Evolutionary conservation across 352 stramenopile species (phyloP).

Genomic region (Phytopythium montanum): DNA sequence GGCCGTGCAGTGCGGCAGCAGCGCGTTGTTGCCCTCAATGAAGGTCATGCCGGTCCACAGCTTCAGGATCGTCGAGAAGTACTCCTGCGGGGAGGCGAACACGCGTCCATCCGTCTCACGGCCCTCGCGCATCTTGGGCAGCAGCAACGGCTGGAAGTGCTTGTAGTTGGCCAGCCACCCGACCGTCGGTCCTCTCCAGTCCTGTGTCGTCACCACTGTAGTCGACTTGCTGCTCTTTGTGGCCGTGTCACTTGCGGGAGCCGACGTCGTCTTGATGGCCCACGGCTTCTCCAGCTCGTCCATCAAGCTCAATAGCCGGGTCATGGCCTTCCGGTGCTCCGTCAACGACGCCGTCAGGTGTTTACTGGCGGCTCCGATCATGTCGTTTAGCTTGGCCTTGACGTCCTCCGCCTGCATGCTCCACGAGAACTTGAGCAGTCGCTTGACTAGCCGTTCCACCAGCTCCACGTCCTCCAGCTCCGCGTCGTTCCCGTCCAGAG

Average conservation of each 20-base stretch:
- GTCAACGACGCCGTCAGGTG: conserved; percentile 36
- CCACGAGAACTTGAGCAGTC: conserved; percentile 78
- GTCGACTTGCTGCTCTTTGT: background rate
- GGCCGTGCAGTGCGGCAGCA: conserved; percentile 70
- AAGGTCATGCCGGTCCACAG: conserved; percentile 89
- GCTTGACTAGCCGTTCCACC: conserved; percentile 27
- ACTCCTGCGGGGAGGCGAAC: conserved; percentile 73
- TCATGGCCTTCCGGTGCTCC: conserved; percentile 46
- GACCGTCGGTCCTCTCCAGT: conserved; percentile 69
- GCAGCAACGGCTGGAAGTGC: conserved; percentile 64
- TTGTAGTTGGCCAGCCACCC: conserved; percentile 65
- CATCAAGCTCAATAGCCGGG: conserved; percentile 40
- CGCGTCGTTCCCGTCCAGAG: conserved; percentile 32
- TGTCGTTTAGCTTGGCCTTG: conserved; percentile 41
- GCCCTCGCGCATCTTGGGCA: conserved; percentile 69
- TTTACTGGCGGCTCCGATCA: conserved; percentile 49
- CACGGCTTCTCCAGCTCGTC: conserved; percentile 71
- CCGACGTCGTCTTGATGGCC: conserved; percentile 41
- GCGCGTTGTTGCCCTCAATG: conserved; percentile 77
- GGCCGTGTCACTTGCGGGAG: background rate
- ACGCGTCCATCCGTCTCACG: conserved; percentile 32
- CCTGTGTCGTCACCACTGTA: conserved; percentile 9
- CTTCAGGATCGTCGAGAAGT: conserved; percentile 68
- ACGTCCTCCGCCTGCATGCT: conserved; percentile 50
- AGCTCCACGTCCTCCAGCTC: conserved; percentile 40